These are phyloP conservation scores for Neurospora tetrasperma DNA, from an alignment of 495 filamentous ascomycete species.

Conservation along the genomic window DNA sequence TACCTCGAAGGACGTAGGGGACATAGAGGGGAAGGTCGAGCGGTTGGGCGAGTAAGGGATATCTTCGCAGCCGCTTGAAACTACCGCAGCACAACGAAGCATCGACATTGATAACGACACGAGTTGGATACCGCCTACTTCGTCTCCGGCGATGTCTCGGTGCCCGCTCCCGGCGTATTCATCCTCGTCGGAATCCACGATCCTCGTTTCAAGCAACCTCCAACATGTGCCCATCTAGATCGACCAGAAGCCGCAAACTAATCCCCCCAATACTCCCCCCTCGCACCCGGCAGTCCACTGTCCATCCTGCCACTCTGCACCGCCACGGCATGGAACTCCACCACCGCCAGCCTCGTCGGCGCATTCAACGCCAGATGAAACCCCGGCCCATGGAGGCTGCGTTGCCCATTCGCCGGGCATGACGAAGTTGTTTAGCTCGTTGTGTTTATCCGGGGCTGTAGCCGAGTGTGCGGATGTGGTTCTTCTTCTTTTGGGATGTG, in stretches of 20 bases:
- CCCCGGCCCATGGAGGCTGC: conserved; percentile 16
- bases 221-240: conserved; percentile 30
- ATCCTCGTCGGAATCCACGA: background rate
- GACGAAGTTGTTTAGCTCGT: conserved; percentile 27
- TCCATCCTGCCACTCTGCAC: conserved; percentile 24
- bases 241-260: conserved; percentile 37
- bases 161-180: background rate
- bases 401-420: conserved; percentile 13
- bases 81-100: background rate
- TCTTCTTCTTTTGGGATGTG: background rate
- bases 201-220: conserved; percentile 26
- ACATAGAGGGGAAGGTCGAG: background rate
- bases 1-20: background rate
- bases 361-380: conserved; percentile 31
- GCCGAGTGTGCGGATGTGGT: conserved; percentile 17
- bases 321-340: conserved; percentile 28
- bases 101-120: background rate
- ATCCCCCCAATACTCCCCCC: too few relatives aligned
- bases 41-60: background rate
- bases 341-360: conserved; percentile 20
- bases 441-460: conserved; percentile 18
- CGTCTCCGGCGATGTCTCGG: background rate
- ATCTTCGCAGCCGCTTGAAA: too few relatives aligned
- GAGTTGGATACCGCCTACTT: background rate
- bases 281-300: conserved; percentile 29